phyloP scores from a whole-genome alignment of 2,329 filamentous ascomycete genomes.

The Coleophoma eucalyptorum region DNA sequence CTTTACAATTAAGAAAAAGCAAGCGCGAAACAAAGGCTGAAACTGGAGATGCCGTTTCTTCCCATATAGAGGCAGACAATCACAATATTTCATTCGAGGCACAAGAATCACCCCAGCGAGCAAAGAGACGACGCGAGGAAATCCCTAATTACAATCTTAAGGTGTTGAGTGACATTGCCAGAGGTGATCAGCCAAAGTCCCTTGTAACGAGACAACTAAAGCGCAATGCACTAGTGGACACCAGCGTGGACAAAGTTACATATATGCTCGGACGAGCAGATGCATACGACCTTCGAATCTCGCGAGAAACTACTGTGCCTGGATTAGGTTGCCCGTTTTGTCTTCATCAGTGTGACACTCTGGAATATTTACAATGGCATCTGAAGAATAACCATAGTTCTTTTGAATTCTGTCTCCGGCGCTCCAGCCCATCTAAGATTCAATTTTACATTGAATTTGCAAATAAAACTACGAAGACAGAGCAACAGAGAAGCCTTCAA shows the following conservation, averaged over 20 bases:
- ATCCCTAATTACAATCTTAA: conserved; percentile 52
- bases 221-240: conserved; percentile 12
- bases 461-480: conserved; percentile 17
- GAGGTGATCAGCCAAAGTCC: conserved; percentile 45
- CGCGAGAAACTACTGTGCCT: conserved; percentile 13
- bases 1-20: background rate
- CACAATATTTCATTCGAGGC: too few species aligned
- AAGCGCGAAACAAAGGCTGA: conserved; percentile 2
- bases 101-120: conserved; percentile 37
- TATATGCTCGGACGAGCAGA: conserved; percentile 20
- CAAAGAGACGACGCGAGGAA: conserved; percentile 14
- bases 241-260: conserved; percentile 9
- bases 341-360: conserved; percentile 3
- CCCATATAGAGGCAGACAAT: too few species aligned
- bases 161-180: conserved; percentile 52
- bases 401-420: conserved; percentile 20
- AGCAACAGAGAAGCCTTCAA: conserved; percentile 35
- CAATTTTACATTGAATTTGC: conserved; percentile 30
- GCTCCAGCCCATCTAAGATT: conserved; percentile 32
- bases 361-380: conserved; percentile 20
- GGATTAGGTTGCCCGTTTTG: conserved; percentile 23
- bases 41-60: too few species aligned
- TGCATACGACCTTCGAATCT: conserved; percentile 12
- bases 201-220: conserved; percentile 31
- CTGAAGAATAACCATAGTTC: conserved; percentile 16